Conservation (phyloP, 352 stramenopile genomes). For the Globisporangium iwayamae region DNA sequence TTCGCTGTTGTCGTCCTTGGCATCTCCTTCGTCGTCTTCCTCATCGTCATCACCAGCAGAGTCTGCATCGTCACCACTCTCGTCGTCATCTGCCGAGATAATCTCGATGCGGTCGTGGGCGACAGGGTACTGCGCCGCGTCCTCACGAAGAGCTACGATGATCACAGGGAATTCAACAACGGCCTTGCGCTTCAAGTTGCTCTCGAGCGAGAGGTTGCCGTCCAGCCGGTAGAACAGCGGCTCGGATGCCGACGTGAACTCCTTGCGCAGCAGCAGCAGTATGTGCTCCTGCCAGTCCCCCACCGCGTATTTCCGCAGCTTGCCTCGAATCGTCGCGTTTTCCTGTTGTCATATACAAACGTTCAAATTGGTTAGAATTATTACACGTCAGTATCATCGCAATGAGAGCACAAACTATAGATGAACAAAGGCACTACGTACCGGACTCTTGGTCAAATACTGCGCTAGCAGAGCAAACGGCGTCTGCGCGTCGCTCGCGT, state of each 20-base stretch:
- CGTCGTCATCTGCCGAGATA: constrained; percentile 20
- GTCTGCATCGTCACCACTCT: constrained; percentile 4
- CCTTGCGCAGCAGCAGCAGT: constrained; percentile 66
- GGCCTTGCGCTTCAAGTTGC: constrained; percentile 72
- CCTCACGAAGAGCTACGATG: constrained; percentile 38
- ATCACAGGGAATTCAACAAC: constrained; percentile 82
- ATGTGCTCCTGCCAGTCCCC: constrained; percentile 52
- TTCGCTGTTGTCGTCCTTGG: not conserved
- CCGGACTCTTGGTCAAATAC: constrained; percentile 54
- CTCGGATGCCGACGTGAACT: constrained; percentile 66
- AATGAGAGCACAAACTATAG: not conserved
- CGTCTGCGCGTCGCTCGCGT: constrained; percentile 47
- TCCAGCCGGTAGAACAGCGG: constrained; percentile 75
- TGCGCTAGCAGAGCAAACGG: constrained; percentile 54
- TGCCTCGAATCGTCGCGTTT: constrained; percentile 59
- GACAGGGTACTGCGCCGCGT: constrained; percentile 53
- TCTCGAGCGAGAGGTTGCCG: constrained; percentile 53
- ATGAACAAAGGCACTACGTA: constrained; percentile 24
- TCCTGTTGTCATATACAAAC: constrained; percentile 29
- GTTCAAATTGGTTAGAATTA: not conserved
- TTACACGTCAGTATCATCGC: not conserved
- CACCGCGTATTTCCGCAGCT: constrained; percentile 67
- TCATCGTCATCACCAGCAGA: not conserved
- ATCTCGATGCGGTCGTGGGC: constrained; percentile 70
- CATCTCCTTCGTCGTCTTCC: constrained; percentile 10